Base-by-base conservation (phyloP, 306 rosid species). In the Fragaria ananassa region DNA sequence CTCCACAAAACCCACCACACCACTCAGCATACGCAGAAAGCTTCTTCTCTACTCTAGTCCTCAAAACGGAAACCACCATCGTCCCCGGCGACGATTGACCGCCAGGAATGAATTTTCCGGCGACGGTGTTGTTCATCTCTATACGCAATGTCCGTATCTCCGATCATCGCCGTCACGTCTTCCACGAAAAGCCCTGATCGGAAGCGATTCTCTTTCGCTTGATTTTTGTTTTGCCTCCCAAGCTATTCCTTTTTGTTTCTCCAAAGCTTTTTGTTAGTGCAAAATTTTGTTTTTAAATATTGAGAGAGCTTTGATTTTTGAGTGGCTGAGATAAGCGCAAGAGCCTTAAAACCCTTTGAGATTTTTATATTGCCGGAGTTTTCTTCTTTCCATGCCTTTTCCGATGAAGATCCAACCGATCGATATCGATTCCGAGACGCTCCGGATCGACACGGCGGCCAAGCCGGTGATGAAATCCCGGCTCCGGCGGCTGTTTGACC, bases 371-470 rank as follows among this genome's bases (percentile, higher is more conserved):
- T 66, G 11, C 53, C 29, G 50, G 76, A 57, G 29, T 42, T 77
- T 12, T 41, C 44, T 41, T 41, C 44, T 39, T 41, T 41, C 58
- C 68, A 89, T 88, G 91, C 92, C 97, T 3, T 87, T 85, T 84
- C 92, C 97, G 84, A 86, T 92, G 99, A 95, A 91, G 93, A 89
- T 95, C 89, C 98, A 91, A 76, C 99, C 99, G 0, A 84, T 95
- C 37, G 92, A 91, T 72, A 68, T 86, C 79, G 92, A 92, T 80
- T 47, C 92, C 45, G 86, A 81, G 67, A 74, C 70, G 76, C 78
- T 66, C 39, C 89, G 97, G 31, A 77, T 78, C 77, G 97, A 95
- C 72, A 74, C 82, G 21, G 85, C 80, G 1, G 86, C 78, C 2
- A 96, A 96, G 76, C 96, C 93, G 42, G 91, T 92, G 67, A 53